Conservation (phyloP, 2,329 filamentous ascomycete species). For the Chaetomium sp. region DNA sequence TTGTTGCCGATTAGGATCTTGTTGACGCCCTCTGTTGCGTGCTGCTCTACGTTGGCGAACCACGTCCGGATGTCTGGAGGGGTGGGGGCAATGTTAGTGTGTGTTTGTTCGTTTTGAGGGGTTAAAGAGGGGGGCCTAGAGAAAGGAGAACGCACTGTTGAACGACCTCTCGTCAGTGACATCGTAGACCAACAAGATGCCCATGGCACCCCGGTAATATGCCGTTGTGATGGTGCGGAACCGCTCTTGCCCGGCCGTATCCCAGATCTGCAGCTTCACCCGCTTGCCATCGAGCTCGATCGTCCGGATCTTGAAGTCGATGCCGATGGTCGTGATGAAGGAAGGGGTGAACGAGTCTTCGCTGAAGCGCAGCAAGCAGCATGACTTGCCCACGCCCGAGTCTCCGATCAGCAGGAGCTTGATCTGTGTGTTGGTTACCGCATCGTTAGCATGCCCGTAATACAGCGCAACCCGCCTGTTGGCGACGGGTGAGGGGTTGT, state of each 20-base stretch:
- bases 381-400: conserved; percentile 94
- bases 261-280: conserved; percentile 99
- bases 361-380: conserved; percentile 92
- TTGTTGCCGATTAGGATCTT: conserved; percentile 99
- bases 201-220: conserved; percentile 98
- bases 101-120: not conserved
- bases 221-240: conserved; percentile 98
- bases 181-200: conserved; percentile 94
- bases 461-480: not conserved
- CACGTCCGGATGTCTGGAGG: conserved; percentile 91
- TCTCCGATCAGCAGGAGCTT: conserved; percentile 95
- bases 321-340: conserved; percentile 98
- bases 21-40: conserved; percentile 97
- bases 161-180: conserved; percentile 95
- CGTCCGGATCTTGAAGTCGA: conserved; percentile 99
- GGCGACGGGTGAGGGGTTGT: not conserved
- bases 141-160: conserved; percentile 60
- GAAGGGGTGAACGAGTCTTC: conserved; percentile 96
- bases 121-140: not conserved
- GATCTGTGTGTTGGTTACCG: conserved; percentile 53
- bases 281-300: conserved; percentile 98
- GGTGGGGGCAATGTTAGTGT: conserved; percentile 4
- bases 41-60: conserved; percentile 98
- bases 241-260: conserved; percentile 95
- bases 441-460: not conserved